Evolutionary conservation across 208 protist genomes (phyloP), one percentile per base, ranked within the genome.

Genomic region (Acanthamoeba healyi): DNA sequence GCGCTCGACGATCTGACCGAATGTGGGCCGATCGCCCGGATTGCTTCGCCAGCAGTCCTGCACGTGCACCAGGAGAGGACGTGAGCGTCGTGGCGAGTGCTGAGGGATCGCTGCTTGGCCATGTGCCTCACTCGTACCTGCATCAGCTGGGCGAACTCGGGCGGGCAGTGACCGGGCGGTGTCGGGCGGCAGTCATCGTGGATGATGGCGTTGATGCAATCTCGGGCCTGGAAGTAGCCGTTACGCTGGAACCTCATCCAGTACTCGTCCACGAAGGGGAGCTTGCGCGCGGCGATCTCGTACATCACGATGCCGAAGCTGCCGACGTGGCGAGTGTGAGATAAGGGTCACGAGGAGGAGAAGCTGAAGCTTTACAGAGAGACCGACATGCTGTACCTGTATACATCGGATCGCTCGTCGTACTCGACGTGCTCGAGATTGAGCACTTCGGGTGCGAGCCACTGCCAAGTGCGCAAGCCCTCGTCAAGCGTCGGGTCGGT

Each of bases 391-490:
- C 63, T 0, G 54, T 38, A 89, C 51, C 82, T 89, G 82, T 89
- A 89, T 1, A 89, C 51, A 32, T 90, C 82, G 24, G 82, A 67
- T 15, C 82, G 82, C 82, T 90, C 82, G n/a, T 90, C 82, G 82
- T 90, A 90, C 51, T 90, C 82, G 49, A 90, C 51, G 22, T 34
- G 70, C 32, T 90, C 82, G 34, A 70, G n/a, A 29, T 67, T 58
- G 22, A 90, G 29, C 51, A 90, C 51, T 51, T 90, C 82, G 12
- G 94, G 94, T 10, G 94, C 94, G 82, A 95, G 94, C 94, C 94
- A 96, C n/a, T 90, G 82, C 82, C 82, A 90, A 19, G 82, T 90
- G 32, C 34, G 54, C 6, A 90, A 51, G 10, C 51, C 82, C 38
- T 90, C 82, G 46, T 90, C 34, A 0, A 90, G 42, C 6, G 17